A percentile compares a stretch with the other conserved stretches of the same genome.
Conservation (phyloP, 129 eudicot genomes). For the Gnaphalium uliginosum region DNA sequence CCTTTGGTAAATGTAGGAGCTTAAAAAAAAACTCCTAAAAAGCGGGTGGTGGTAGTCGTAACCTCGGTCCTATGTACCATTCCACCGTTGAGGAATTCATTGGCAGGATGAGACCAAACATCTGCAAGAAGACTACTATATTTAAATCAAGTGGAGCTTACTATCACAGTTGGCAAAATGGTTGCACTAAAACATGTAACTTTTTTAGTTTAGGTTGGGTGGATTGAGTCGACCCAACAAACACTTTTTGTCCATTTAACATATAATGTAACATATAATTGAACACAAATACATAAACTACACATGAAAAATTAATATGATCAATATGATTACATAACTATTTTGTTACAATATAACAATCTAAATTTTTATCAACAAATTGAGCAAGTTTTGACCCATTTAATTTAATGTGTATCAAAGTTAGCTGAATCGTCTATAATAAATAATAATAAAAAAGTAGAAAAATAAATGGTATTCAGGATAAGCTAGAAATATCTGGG, state of each 20-base stretch:
- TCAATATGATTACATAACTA: too few species aligned
- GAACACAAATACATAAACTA: background rate
- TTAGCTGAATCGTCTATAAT: background rate
- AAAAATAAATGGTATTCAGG: background rate
- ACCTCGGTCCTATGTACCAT: background rate
- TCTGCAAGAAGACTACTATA: background rate
- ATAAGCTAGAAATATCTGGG: background rate
- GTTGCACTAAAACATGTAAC: background rate
- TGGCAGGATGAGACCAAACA: background rate
- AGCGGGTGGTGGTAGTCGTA: background rate
- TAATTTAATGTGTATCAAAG: background rate
- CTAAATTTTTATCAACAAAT: background rate
- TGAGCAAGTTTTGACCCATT: background rate
- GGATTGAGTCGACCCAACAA: background rate
- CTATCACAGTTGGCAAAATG: conserved; percentile 6
- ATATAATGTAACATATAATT: too few species aligned
- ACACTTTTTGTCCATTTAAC: too few species aligned
- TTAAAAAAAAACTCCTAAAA: too few species aligned
- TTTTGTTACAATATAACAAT: background rate
- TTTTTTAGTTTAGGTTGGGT: background rate
- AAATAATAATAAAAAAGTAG: too few species aligned
- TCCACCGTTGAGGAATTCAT: background rate
- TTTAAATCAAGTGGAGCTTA: background rate
- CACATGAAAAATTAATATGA: background rate
- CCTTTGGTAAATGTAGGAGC: too few species aligned